Base-by-base conservation (phyloP, 106 monocot genomes). In the Cymbidium sinense region DNA sequence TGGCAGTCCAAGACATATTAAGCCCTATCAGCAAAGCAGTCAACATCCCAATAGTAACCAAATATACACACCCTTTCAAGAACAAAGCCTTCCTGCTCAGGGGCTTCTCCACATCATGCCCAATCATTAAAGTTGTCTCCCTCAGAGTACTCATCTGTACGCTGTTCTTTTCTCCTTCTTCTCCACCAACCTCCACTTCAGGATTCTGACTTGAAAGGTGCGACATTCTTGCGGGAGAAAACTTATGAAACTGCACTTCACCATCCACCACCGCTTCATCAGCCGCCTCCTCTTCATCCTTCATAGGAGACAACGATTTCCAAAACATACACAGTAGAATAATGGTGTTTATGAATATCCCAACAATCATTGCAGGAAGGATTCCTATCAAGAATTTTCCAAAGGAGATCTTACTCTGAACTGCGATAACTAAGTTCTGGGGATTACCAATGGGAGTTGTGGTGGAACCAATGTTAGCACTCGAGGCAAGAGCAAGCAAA, bases 401-500 rank as follows among this genome's bases (percentile, higher is more conserved):
- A 23, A 95, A 95, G 0, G 90, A 80, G 21, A 95, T 95, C 50
- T 81, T 83, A 61, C 95, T 89, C 76, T 95, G 93, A 20, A 88
- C 82, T n/a, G 95, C 93, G 0, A 95, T 93, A 5, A 95, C 88
- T 39, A 95, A 67, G 77, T 95, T 95, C 80, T 95, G 95, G 1
- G 93, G 95, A 62, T 95, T 95, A 6, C 93, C 95, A 28, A 95
- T 95, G 1, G 95, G 95, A 43, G 93, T 95, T 1, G 88, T 70
- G 10, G 93, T 78, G 1, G 95, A 95, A 3, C 93, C 95, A 43
- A 95, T 93, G 52, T 95, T 95, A 6, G 95, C 93, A 43, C 95
- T 95, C 0, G 95, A 93, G 29, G 95, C 95, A 8, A 95, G 90
- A 17, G 93, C 95, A 0, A 95, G 71, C 25, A 95, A 85, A 81